Evolutionary conservation across 2,329 filamentous ascomycete species (phyloP).

Genomic region (Botrytis pseudocinerea): DNA sequence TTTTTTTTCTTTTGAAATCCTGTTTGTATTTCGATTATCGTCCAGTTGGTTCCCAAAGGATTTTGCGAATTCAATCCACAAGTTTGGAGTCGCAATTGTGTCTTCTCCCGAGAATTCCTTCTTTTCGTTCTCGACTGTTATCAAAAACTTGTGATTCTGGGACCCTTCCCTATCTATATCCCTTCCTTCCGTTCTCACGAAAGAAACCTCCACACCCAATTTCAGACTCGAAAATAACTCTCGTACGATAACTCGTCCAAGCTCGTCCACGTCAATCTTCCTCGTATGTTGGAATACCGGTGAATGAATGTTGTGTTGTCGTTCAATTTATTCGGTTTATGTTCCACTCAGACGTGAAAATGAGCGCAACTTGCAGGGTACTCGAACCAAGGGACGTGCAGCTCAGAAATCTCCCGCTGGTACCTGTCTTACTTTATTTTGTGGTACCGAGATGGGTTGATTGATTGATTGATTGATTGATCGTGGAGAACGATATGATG

Average conservation of each 20-base stretch:
- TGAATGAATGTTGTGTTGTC: slow-evolving; percentile 17
- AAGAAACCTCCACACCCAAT: background rate
- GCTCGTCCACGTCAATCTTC: slow-evolving; percentile 2
- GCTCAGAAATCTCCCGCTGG: background rate
- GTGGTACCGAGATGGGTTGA: background rate
- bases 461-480: background rate
- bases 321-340: background rate
- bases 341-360: slow-evolving; percentile 3
- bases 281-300: background rate
- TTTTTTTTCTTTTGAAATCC: too few species aligned
- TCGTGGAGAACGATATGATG: background rate
- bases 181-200: background rate
- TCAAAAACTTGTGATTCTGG: background rate
- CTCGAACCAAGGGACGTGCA: background rate
- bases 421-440: background rate
- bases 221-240: background rate
- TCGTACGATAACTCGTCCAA: slow-evolving; percentile 12
- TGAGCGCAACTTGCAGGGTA: background rate
- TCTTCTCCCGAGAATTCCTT: background rate
- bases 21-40: background rate
- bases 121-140: background rate
- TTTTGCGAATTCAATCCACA: background rate
- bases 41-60: background rate
- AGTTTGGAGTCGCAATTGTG: background rate
- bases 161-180: background rate